phyloP scores from a whole-genome alignment of 768 basidiomycete species.

The Leccinum boreale region DNA sequence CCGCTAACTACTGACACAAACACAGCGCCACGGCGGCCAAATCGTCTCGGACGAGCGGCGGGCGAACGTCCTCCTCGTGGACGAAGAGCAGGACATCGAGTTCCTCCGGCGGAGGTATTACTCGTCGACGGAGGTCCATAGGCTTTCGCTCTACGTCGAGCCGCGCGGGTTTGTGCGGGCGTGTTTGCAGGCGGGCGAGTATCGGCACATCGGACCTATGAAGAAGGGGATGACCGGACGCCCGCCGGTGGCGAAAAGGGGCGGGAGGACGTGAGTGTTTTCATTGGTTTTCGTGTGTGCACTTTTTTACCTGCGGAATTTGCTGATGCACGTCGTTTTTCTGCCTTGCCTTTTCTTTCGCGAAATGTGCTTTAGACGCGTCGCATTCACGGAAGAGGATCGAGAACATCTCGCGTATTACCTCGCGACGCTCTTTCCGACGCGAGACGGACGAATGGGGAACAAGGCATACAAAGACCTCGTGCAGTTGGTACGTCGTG shows the following conservation, averaged over 20 bases:
- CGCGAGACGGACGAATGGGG: constrained; percentile 43
- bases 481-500: constrained; percentile 43
- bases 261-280: constrained; percentile 5
- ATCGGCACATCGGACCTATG: constrained; percentile 5
- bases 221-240: constrained; percentile 25
- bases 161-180: constrained; percentile 22
- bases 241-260: background rate
- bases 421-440: constrained; percentile 46
- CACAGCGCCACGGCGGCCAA: constrained; percentile 21
- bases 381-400: constrained; percentile 39
- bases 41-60: constrained; percentile 13
- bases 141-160: constrained; percentile 23
- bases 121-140: constrained; percentile 14
- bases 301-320: background rate
- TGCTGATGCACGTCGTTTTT: background rate
- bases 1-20: background rate
- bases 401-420: constrained; percentile 43
- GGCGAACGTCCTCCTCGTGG: constrained; percentile 28
- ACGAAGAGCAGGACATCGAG: constrained; percentile 25
- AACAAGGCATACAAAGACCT: constrained; percentile 45
- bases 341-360: background rate
- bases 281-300: background rate
- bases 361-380: constrained; percentile 13
- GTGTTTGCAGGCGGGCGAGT: constrained; percentile 17
- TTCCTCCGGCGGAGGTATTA: constrained; percentile 27